Percentiles rank a stretch among this genome's conserved stretches.
Conservation (phyloP, 805 yeast species). For the Candida peoriensis region DNA sequence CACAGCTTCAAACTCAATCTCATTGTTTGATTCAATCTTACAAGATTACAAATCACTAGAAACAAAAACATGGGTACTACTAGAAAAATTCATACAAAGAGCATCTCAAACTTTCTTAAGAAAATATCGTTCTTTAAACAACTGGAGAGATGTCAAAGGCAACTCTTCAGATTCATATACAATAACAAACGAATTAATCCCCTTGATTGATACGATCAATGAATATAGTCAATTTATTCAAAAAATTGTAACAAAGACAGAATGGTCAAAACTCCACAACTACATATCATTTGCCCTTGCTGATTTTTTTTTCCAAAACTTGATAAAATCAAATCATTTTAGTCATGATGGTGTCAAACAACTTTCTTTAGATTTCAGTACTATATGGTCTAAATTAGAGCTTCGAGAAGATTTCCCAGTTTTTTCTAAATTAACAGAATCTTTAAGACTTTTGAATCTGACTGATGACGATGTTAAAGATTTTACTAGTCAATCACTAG, state of each 20-base stretch:
- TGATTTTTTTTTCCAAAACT: slow-evolving; percentile 29
- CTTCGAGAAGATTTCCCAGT: slow-evolving; percentile 16
- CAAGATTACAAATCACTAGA: slow-evolving; percentile 25
- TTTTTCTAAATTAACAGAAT: slow-evolving; percentile 18
- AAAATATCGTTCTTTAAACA: slow-evolving; percentile 28
- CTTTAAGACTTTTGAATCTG: neutral
- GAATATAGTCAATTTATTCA: slow-evolving; percentile 17
- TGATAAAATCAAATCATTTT: slow-evolving; percentile 33
- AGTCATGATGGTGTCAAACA: slow-evolving; percentile 29
- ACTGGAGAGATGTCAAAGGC: slow-evolving; percentile 23
- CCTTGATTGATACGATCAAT: slow-evolving; percentile 22
- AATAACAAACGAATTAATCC: slow-evolving; percentile 24
- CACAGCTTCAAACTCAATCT: slow-evolving; percentile 11
- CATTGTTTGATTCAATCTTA: slow-evolving; percentile 28
- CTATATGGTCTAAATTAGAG: slow-evolving; percentile 24
- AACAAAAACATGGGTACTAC: slow-evolving; percentile 24
- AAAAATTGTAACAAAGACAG: slow-evolving; percentile 12
- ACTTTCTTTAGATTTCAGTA: slow-evolving; percentile 26
- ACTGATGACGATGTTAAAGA: neutral
- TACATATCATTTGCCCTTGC: slow-evolving; percentile 24
- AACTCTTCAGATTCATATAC: slow-evolving; percentile 4
- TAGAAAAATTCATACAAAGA: slow-evolving; percentile 27
- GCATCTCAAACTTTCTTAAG: slow-evolving; percentile 25
- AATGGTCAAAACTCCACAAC: slow-evolving; percentile 19
- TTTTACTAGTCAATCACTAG: neutral